phyloP scores from a whole-genome alignment of 2,329 filamentous ascomycete species.

The Fusarium brachygibbosum region DNA sequence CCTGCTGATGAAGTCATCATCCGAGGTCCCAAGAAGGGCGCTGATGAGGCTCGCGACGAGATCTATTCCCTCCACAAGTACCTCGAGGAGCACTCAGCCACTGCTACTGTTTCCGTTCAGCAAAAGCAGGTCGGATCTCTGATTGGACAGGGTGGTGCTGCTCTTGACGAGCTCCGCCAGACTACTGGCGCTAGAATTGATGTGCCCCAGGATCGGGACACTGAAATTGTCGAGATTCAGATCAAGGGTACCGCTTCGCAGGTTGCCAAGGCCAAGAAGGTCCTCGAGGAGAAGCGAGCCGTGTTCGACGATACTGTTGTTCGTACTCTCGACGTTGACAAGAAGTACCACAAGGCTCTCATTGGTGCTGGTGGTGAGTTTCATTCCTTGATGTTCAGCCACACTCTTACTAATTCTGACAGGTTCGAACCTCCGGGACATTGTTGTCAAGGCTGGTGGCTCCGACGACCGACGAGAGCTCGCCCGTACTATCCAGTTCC shows the following conservation, averaged over 20 bases:
- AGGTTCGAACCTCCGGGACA: conserved; percentile 85
- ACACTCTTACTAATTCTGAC: conserved; percentile 49
- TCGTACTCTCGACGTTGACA: conserved; percentile 89
- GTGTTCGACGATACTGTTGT: conserved; percentile 92
- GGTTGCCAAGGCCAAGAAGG: conserved; percentile 91
- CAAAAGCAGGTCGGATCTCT: conserved; percentile 94
- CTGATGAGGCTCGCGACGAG: conserved; percentile 92
- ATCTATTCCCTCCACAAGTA: conserved; percentile 90
- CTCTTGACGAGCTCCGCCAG: conserved; percentile 90
- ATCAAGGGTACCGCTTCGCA: conserved; percentile 93
- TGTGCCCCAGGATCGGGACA: conserved; percentile 84
- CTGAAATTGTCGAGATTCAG: conserved; percentile 83
- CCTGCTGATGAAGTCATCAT: conserved; percentile 89
- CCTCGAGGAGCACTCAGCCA: conserved; percentile 87
- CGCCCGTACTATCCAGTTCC: conserved; percentile 93
- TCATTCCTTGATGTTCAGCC: neutral
- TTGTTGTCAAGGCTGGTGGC: conserved; percentile 89
- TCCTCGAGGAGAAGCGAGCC: conserved; percentile 86
- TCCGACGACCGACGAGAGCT: conserved; percentile 87
- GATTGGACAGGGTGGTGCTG: conserved; percentile 90
- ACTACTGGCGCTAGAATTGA: conserved; percentile 91
- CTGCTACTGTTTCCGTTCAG: conserved; percentile 84
- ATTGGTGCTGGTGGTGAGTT: conserved; percentile 90
- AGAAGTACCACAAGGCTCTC: conserved; percentile 90
- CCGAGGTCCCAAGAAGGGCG: conserved; percentile 91